Evolutionary conservation across 177 flowering plant genomes (phyloP).

Genomic region (Tripterygium wilfordii): DNA sequence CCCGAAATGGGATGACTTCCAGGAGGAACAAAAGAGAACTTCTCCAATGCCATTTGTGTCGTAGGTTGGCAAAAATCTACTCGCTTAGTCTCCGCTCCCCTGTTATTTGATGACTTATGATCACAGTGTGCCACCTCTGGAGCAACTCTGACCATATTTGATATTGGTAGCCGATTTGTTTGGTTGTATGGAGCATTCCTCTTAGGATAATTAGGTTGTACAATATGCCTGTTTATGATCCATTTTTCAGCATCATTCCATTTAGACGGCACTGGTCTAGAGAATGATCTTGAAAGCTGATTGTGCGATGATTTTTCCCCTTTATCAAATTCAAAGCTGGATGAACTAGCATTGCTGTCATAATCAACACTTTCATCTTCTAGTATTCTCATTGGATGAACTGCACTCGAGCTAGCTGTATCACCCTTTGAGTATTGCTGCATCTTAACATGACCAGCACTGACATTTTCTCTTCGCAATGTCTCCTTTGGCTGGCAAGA

Average conservation of each 20-base stretch:
- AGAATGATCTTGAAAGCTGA: slow-evolving; percentile 34
- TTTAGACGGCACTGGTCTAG: slow-evolving; percentile 71
- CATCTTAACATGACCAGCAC: slow-evolving; percentile 18
- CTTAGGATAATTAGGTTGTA: slow-evolving; percentile 31
- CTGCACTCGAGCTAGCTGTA: slow-evolving; percentile 37
- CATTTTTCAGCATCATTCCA: slow-evolving; percentile 99
- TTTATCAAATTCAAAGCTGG: slow-evolving; percentile 92
- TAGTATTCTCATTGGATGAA: slow-evolving; percentile 43
- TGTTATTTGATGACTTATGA: slow-evolving; percentile 20
- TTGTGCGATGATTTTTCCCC: slow-evolving; percentile 54
- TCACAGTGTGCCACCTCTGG: slow-evolving; percentile 47
- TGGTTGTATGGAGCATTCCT: slow-evolving; percentile 36
- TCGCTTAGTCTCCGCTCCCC: slow-evolving; percentile 31
- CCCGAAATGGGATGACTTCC: slow-evolving; percentile 16
- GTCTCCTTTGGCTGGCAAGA: slow-evolving; percentile 20
- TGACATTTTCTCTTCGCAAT: no score
- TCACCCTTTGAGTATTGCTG: slow-evolving; percentile 32
- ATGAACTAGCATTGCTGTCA: slow-evolving; percentile 90
- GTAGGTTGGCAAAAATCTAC: slow-evolving; percentile 45
- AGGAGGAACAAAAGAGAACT: slow-evolving; percentile 39
- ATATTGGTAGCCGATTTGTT: slow-evolving; percentile 25
- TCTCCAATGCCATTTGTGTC: slow-evolving; percentile 34
- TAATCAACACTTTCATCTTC: slow-evolving; percentile 85
- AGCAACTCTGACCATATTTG: slow-evolving; percentile 42
- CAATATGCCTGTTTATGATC: slow-evolving; percentile 59